Evolutionary conservation across 2,329 filamentous ascomycete species (phyloP).

Genomic region (Aspergillus melleus): DNA sequence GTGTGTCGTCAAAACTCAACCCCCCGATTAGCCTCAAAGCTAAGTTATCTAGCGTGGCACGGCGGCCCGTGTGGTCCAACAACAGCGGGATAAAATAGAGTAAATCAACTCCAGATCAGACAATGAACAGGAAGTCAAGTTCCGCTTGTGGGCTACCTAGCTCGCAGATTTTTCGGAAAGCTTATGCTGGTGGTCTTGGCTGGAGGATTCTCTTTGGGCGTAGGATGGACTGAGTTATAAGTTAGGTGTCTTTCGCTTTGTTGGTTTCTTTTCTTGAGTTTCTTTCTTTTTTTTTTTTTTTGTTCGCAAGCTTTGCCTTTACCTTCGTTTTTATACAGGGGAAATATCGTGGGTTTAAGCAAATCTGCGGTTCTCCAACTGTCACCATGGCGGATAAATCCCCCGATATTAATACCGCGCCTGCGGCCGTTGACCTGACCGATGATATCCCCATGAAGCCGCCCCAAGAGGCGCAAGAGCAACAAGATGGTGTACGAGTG

Average conservation of each 20-base stretch:
- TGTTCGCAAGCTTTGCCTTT: too few species aligned
- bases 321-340: too few species aligned
- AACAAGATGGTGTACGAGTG: constrained; percentile 2
- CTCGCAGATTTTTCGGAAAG: background rate
- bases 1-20: background rate
- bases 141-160: background rate
- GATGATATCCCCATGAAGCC: background rate
- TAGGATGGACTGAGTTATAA: background rate
- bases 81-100: background rate
- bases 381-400: background rate
- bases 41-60: background rate
- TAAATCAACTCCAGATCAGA: background rate
- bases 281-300: too few species aligned
- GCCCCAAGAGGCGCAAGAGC: background rate
- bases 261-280: background rate
- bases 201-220: too few species aligned
- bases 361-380: background rate
- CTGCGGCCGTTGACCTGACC: background rate
- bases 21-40: background rate
- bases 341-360: too few species aligned
- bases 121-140: background rate
- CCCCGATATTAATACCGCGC: background rate
- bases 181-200: background rate
- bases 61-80: background rate
- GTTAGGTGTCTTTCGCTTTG: background rate